Conservation (phyloP, 495 filamentous ascomycete genomes). For the Tuber aestivum region DNA sequence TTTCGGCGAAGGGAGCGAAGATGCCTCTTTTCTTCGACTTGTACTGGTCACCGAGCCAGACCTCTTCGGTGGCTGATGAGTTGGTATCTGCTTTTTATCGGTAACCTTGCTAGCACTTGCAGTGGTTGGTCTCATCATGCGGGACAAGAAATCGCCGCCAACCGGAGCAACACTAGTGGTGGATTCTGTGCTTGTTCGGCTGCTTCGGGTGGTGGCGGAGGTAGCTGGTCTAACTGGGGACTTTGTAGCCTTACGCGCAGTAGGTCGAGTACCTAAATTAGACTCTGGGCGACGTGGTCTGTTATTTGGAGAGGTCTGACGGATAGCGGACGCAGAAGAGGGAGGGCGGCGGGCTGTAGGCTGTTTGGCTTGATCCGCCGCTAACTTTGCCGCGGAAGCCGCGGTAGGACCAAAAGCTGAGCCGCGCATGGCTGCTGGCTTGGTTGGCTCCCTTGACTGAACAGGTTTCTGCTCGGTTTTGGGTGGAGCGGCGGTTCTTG, state of each 20-base stretch:
- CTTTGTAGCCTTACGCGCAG: conserved; percentile 5
- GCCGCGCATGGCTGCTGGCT: conserved; percentile 37
- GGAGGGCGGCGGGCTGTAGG: conserved; percentile 25
- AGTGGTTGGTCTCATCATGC: conserved; percentile 40
- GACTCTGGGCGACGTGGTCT: background rate
- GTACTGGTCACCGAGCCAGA: conserved; percentile 28
- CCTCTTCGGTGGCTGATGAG: conserved; percentile 21
- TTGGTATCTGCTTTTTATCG: conserved; percentile 28
- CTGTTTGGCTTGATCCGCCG: conserved; percentile 24
- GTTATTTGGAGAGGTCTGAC: conserved; percentile 22
- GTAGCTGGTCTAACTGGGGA: conserved; percentile 37
- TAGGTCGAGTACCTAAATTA: background rate
- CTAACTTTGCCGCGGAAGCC: conserved; percentile 32
- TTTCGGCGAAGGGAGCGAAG: conserved; percentile 20
- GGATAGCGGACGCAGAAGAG: conserved; percentile 25
- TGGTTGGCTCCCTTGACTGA: conserved; percentile 24
- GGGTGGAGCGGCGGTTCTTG: conserved; percentile 13
- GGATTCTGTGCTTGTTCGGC: conserved; percentile 27
- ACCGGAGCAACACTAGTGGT: conserved; percentile 8
- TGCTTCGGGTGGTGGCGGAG: conserved; percentile 28
- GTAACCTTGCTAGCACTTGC: conserved; percentile 37
- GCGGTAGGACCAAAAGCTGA: conserved; percentile 36
- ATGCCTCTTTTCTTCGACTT: conserved; percentile 26
- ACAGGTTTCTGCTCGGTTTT: conserved; percentile 28
- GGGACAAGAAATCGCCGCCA: conserved; percentile 36